Evolutionary conservation across 768 basidiomycete species (phyloP).

Genomic region (Boletus coccyginus): DNA sequence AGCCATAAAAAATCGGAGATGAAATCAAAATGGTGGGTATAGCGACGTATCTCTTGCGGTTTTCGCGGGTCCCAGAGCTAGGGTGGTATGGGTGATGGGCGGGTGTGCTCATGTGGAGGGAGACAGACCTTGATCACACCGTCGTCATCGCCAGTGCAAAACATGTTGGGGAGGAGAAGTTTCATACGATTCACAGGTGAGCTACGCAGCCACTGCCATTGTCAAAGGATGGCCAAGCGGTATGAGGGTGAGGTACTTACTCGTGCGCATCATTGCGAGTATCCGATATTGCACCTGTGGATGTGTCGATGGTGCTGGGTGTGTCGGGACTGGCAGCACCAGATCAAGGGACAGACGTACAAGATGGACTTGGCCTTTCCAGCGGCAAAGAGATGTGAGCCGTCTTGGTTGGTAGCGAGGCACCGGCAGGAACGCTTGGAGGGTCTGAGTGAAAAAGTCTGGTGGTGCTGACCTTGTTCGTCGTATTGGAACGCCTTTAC

Average conservation of each 20-base stretch:
- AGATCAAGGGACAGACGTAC: slow-evolving; percentile 45
- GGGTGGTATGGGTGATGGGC: not conserved
- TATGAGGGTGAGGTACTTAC: slow-evolving; percentile 42
- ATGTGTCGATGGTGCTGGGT: slow-evolving; percentile 64
- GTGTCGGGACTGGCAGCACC: slow-evolving; percentile 11
- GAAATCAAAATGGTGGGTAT: slow-evolving; percentile 90
- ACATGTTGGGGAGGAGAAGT: slow-evolving; percentile 61
- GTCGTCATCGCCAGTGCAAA: slow-evolving; percentile 91
- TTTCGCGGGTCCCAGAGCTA: slow-evolving; percentile 91
- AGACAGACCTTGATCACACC: slow-evolving; percentile 81
- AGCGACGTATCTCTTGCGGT: slow-evolving; percentile 58
- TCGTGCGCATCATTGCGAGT: slow-evolving; percentile 58
- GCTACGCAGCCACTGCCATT: slow-evolving; percentile 43
- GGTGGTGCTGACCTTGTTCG: slow-evolving; percentile 58
- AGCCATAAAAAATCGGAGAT: slow-evolving; percentile 91
- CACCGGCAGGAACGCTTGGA: slow-evolving; percentile 84
- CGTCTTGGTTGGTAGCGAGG: slow-evolving; percentile 65
- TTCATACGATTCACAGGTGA: slow-evolving; percentile 86
- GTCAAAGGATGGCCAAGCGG: slow-evolving; percentile 24
- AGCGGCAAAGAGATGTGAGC: slow-evolving; percentile 66
- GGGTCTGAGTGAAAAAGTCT: slow-evolving; percentile 62
- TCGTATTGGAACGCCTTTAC: slow-evolving; percentile 82
- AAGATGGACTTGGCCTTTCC: slow-evolving; percentile 79
- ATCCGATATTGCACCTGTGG: slow-evolving; percentile 50
- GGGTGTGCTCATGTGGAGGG: not conserved